Evolutionary conservation across 2,329 filamentous ascomycete species (phyloP).

Genomic region (Aspergillus sojae): DNA sequence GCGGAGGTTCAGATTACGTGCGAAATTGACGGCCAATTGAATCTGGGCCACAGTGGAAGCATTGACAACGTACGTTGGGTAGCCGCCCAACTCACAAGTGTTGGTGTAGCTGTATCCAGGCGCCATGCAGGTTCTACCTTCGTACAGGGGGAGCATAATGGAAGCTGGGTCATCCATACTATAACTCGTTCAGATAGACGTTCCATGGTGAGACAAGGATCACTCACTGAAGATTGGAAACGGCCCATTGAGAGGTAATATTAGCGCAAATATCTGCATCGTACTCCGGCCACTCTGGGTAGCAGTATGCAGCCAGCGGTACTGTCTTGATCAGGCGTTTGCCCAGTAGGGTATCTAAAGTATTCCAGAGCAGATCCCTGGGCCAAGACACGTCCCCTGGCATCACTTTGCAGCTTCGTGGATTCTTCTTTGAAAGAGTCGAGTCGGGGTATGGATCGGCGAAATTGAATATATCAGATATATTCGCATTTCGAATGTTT

Average conservation of each 20-base stretch:
- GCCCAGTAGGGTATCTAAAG: conserved; percentile 43
- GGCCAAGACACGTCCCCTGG: conserved; percentile 28
- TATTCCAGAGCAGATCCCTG: conserved; percentile 18
- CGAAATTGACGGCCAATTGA: conserved; percentile 35
- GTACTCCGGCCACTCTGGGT: conserved; percentile 35
- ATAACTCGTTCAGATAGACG: background rate
- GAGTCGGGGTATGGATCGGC: conserved; percentile 13
- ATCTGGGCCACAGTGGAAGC: conserved; percentile 35
- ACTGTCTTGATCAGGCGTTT: conserved; percentile 34
- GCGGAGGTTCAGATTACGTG: conserved; percentile 34
- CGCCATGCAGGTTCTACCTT: conserved; percentile 29
- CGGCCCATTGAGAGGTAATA: conserved; percentile 32
- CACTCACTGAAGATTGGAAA: conserved; percentile 17
- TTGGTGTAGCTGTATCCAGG: conserved; percentile 37
- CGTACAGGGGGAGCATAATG: conserved; percentile 30
- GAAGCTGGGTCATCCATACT: conserved; percentile 24
- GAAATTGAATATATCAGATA: conserved; percentile 40
- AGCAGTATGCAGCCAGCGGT: conserved; percentile 38
- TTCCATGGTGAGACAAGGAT: too few relatives aligned
- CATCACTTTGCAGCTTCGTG: conserved; percentile 41
- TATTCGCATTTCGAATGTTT: conserved; percentile 27
- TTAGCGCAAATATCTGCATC: conserved; percentile 34
- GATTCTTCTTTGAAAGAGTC: conserved; percentile 33
- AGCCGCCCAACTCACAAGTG: conserved; percentile 32
- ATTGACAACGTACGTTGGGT: conserved; percentile 39